Evolutionary conservation across 257 asterid genomes (phyloP).

Genomic region (Salvia rosmarinus): DNA sequence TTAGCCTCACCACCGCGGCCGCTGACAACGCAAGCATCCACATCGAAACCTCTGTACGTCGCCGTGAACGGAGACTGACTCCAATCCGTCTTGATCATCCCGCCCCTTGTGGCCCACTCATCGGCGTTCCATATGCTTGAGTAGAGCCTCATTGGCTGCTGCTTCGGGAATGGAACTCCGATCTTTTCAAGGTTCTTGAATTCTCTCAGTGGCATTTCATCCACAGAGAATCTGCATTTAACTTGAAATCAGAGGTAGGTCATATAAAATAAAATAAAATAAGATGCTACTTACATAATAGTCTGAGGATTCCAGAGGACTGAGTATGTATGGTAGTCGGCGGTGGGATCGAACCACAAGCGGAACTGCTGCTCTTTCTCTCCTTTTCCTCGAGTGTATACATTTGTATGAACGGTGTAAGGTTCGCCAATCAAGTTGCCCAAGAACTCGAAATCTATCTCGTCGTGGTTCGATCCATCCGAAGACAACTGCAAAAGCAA

Average conservation of each 20-base stretch:
- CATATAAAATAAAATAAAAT: too few species aligned
- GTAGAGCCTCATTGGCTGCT: constrained; percentile 47
- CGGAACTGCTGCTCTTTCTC: constrained; percentile 58
- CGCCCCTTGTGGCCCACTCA: constrained; percentile 64
- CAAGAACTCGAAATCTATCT: constrained; percentile 44
- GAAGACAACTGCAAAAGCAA: constrained; percentile 46
- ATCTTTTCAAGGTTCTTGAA: constrained; percentile 49
- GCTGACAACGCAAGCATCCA: constrained; percentile 6
- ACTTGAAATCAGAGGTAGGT: not conserved
- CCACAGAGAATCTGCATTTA: constrained; percentile 30
- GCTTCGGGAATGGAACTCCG: constrained; percentile 48
- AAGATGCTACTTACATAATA: constrained; percentile 41
- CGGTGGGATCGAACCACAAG: constrained; percentile 59
- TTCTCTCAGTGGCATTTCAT: constrained; percentile 38
- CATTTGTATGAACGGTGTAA: constrained; percentile 52
- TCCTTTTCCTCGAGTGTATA: constrained; percentile 52
- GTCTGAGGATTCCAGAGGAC: constrained; percentile 53
- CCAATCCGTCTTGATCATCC: constrained; percentile 56
- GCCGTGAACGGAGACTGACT: constrained; percentile 51
- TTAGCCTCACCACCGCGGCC: too few species aligned
- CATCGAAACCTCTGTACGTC: constrained; percentile 41
- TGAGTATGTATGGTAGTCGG: constrained; percentile 48
- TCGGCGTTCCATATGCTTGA: constrained; percentile 59
- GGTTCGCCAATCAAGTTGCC: constrained; percentile 45
- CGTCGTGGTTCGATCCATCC: constrained; percentile 44